These are phyloP conservation scores for Mycena haematopus DNA, from an alignment of 768 basidiomycete genomes.

Conservation along the genomic window DNA sequence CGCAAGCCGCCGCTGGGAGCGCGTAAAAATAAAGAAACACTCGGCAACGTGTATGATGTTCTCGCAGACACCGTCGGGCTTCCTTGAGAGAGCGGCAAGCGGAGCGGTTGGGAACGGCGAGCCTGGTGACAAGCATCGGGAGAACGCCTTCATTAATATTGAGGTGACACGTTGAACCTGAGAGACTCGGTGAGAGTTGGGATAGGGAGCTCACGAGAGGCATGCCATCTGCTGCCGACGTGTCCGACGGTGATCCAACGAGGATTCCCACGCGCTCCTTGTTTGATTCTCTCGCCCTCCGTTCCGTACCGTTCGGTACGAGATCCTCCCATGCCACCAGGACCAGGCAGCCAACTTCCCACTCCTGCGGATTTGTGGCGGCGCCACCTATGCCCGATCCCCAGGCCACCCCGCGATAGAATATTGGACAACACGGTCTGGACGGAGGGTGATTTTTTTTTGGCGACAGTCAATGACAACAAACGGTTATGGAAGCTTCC, in stretches of 20 bases:
- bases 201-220: not conserved
- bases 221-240: not conserved
- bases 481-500: not conserved
- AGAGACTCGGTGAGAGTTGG: not conserved
- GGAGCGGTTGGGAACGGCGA: not conserved
- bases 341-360: not conserved
- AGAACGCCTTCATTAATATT: not conserved
- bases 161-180: not conserved
- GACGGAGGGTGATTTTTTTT: not conserved
- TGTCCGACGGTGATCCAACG: not conserved
- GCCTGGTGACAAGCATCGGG: not conserved
- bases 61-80: not conserved
- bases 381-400: not conserved
- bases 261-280: not conserved
- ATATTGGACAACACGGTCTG: not conserved
- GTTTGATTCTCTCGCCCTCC: not conserved
- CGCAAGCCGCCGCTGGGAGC: not conserved
- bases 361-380: not conserved
- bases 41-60: not conserved
- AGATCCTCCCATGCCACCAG: no score
- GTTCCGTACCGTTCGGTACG: no score
- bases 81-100: not conserved
- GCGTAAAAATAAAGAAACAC: not conserved
- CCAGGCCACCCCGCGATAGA: not conserved
- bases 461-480: not conserved